Evolutionary conservation across 179 eudicot species (phyloP).

Genomic region (Patellifolia procumbens): DNA sequence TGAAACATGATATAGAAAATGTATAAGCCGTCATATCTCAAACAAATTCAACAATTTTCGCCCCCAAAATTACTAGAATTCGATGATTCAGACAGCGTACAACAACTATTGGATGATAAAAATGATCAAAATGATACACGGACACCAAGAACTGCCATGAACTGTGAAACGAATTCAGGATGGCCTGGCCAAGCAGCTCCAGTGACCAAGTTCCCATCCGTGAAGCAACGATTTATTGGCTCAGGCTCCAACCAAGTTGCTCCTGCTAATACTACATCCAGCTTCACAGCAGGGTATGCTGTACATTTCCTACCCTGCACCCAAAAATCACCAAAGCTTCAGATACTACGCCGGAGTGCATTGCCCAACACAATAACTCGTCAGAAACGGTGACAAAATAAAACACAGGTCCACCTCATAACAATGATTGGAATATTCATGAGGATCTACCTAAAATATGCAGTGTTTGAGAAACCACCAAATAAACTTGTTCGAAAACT

Average conservation of each 20-base stretch:
- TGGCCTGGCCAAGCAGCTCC: conserved; percentile 99
- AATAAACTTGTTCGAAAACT: too few species aligned
- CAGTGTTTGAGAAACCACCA: too few species aligned
- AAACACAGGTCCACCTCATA: not conserved
- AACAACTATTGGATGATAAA: not conserved
- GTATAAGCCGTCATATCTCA: not conserved
- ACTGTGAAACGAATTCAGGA: conserved; percentile 88
- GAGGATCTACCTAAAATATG: too few species aligned
- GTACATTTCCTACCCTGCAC: conserved; percentile 90
- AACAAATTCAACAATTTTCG: not conserved
- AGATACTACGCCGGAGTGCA: not conserved
- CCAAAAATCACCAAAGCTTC: not conserved
- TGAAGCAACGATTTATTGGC: conserved; percentile 84
- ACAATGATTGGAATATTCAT: too few species aligned
- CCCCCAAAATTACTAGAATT: not conserved
- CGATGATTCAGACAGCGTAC: not conserved
- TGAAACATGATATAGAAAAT: too few species aligned
- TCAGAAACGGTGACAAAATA: not conserved
- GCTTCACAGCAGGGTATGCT: conserved; percentile 98
- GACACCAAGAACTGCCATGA: conserved; percentile 43
- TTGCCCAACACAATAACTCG: not conserved
- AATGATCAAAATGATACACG: conserved; percentile 3
- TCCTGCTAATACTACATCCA: conserved; percentile 71
- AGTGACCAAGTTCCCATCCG: conserved; percentile 90
- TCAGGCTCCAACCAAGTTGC: conserved; percentile 93